A percentile compares a stretch with the other conserved stretches of the same genome.
Evolutionary conservation across 2,329 filamentous ascomycete genomes (phyloP).

Genomic region (Triangularia setosa): DNA sequence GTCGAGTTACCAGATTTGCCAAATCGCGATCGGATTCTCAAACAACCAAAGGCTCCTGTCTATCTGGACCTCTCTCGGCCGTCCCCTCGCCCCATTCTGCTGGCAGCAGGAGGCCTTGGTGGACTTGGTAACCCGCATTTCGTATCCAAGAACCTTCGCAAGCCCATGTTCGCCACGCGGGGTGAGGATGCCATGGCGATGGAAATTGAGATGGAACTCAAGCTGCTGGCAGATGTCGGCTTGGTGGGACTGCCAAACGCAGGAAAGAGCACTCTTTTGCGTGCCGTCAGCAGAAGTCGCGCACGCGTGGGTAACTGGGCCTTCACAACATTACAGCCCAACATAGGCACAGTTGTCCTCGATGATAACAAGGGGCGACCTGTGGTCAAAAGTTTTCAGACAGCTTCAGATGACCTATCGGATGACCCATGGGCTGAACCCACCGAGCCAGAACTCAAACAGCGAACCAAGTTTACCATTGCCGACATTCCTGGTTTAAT

Average conservation of each 20-base stretch:
- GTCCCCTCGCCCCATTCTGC: constrained; percentile 77
- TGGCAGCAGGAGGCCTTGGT: constrained; percentile 83
- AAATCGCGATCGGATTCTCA: constrained; percentile 49
- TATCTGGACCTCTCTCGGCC: constrained; percentile 68
- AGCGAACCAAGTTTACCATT: constrained; percentile 80
- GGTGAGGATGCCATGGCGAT: constrained; percentile 77
- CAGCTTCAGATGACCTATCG: constrained; percentile 40
- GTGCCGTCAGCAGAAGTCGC: constrained; percentile 81
- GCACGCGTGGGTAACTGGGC: constrained; percentile 92
- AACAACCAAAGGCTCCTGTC: constrained; percentile 71
- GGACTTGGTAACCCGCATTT: constrained; percentile 95
- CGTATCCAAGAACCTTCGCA: constrained; percentile 65
- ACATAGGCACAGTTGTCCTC: constrained; percentile 91
- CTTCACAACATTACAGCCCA: constrained; percentile 92
- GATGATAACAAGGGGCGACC: constrained; percentile 82
- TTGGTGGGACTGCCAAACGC: constrained; percentile 94
- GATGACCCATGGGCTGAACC: constrained; percentile 29
- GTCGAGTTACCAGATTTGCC: constrained; percentile 50
- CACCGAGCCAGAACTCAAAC: constrained; percentile 43
- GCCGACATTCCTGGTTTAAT: constrained; percentile 95
- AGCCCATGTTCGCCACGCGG: constrained; percentile 83
- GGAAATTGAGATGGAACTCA: constrained; percentile 82
- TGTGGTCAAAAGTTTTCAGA: constrained; percentile 37
- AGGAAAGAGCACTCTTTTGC: constrained; percentile 88
- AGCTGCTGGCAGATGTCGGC: constrained; percentile 90